A percentile compares a stretch with the other conserved stretches of the same genome.
phyloP scores from a whole-genome alignment of 495 filamentous ascomycete species.

The Mycothermus thermophilus region DNA sequence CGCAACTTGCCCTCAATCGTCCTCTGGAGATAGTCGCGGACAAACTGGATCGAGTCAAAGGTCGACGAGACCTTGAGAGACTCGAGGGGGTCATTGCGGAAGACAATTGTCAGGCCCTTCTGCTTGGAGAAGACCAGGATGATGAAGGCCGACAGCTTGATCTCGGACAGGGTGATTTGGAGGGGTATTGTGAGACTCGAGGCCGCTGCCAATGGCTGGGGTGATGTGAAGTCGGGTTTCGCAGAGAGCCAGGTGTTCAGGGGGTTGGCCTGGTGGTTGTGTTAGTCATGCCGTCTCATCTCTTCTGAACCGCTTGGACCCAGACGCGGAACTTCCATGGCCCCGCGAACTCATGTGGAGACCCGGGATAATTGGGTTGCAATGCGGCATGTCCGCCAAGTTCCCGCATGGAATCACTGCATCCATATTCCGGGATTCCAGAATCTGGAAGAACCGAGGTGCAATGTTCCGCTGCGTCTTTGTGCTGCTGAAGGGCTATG shows the following conservation, averaged over 20 bases:
- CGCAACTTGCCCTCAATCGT: conserved; percentile 92
- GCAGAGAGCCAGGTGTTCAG: conserved; percentile 89
- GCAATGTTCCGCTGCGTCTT: neutral
- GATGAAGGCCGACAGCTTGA: conserved; percentile 93
- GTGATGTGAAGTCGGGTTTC: conserved; percentile 82
- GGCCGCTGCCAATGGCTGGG: conserved; percentile 80
- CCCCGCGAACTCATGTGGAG: conserved; percentile 19
- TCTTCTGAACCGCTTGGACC: too few species aligned
- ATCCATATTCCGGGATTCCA: neutral
- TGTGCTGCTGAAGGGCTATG: neutral
- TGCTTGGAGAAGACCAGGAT: conserved; percentile 94
- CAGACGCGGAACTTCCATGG: too few species aligned
- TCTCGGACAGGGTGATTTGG: conserved; percentile 91
- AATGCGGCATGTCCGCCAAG: conserved; percentile 17
- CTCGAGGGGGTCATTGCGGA: conserved; percentile 94
- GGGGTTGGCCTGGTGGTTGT: conserved; percentile 62
- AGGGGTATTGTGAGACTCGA: conserved; percentile 91
- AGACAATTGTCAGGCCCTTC: conserved; percentile 91
- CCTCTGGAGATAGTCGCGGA: conserved; percentile 89
- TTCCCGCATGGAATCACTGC: neutral
- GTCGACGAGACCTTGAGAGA: conserved; percentile 97
- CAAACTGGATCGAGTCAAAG: conserved; percentile 97
- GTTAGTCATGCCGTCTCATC: conserved; percentile 37
- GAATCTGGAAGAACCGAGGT: neutral
- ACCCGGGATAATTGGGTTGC: conserved; percentile 12